These are phyloP conservation scores for Fraxinus angustifolia DNA, from an alignment of 305 asterid genomes.

Conservation along the genomic window DNA sequence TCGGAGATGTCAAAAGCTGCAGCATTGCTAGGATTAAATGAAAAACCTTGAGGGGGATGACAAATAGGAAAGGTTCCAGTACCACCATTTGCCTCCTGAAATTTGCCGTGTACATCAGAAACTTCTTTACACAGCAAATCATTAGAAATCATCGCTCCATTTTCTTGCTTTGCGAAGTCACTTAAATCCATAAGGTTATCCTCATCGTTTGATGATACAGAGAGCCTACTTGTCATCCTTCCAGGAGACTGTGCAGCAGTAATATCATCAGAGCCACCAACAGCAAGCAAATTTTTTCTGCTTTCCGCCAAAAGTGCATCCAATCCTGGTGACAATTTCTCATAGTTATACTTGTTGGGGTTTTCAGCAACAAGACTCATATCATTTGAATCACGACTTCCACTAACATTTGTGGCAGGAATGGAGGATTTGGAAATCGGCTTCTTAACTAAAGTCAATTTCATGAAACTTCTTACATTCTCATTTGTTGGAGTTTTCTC, in stretches of 20 bases:
- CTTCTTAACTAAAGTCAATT: slow-evolving; percentile 46
- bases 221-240: slow-evolving; percentile 24
- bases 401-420: slow-evolving; percentile 43
- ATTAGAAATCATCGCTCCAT: slow-evolving; percentile 14
- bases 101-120: slow-evolving; percentile 35
- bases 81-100: slow-evolving; percentile 35
- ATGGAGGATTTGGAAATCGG: slow-evolving; percentile 32
- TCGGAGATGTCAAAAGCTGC: slow-evolving; percentile 33
- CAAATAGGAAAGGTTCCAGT: slow-evolving; percentile 19
- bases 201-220: slow-evolving; percentile 31
- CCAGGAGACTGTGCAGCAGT: slow-evolving; percentile 38
- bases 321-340: slow-evolving; percentile 61
- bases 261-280: slow-evolving; percentile 39
- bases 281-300: slow-evolving; percentile 36
- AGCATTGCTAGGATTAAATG: slow-evolving; percentile 33
- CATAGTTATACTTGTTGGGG: slow-evolving; percentile 64
- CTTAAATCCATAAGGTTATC: slow-evolving; percentile 24
- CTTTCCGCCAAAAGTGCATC: slow-evolving; percentile 69
- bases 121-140: slow-evolving; percentile 32
- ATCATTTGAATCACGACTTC: slow-evolving; percentile 55
- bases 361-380: slow-evolving; percentile 86
- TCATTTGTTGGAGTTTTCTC: slow-evolving; percentile 68
- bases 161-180: slow-evolving; percentile 28
- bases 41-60: slow-evolving; percentile 28
- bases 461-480: slow-evolving; percentile 59